These are phyloP conservation scores for Picochlorum sp. DNA, from an alignment of 139 green algal species.

Conservation along the genomic window DNA sequence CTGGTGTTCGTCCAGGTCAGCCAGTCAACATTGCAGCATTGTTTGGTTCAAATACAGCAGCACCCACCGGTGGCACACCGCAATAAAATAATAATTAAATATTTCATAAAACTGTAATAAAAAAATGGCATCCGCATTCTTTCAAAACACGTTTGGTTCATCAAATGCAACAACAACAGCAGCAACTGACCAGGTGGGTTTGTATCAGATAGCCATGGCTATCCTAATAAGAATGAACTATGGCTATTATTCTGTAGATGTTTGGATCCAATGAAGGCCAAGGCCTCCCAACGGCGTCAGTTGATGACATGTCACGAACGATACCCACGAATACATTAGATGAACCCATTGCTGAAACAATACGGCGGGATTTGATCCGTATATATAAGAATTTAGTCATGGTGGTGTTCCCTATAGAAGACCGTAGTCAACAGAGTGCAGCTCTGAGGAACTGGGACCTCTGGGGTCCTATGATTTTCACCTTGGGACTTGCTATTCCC, in stretches of 20 bases:
- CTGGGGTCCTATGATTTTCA: constrained; percentile 94
- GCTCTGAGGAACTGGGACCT: constrained; percentile 95
- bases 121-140: not conserved
- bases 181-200: no score
- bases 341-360: constrained; percentile 77
- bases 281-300: not conserved
- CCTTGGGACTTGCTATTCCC: constrained; percentile 60
- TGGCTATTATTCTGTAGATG: no score
- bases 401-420: constrained; percentile 75
- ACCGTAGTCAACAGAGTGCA: constrained; percentile 50
- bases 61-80: not conserved
- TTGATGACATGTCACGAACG: not conserved
- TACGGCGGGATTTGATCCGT: constrained; percentile 80
- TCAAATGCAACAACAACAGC: no score
- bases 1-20: not conserved
- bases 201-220: no score
- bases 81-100: not conserved
- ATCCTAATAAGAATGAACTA: no score
- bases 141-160: not conserved
- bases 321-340: constrained; percentile 73
- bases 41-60: not conserved
- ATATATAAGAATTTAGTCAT: constrained; percentile 75
- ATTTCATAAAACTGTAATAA: no score
- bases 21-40: not conserved
- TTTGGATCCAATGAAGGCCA: not conserved